phyloP scores from a whole-genome alignment of 2,329 filamentous ascomycete species.

The Fusarium bactridioides region DNA sequence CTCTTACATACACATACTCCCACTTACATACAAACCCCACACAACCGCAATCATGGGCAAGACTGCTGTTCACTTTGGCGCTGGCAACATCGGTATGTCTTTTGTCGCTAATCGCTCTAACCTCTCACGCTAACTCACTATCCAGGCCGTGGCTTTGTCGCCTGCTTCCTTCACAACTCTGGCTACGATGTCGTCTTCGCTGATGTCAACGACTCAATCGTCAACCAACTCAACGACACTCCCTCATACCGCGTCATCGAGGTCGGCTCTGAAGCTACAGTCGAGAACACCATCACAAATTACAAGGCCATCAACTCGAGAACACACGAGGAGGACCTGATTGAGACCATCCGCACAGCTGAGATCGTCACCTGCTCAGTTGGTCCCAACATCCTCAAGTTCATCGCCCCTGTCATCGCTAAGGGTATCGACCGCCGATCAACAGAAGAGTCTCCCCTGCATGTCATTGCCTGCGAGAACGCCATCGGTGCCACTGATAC shows the following conservation, averaged over 20 bases:
- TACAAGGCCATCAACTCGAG: slow-evolving; percentile 98
- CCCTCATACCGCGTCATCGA: slow-evolving; percentile 91
- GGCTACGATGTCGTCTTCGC: slow-evolving; percentile 97
- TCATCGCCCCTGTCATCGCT: slow-evolving; percentile 94
- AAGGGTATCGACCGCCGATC: slow-evolving; percentile 87
- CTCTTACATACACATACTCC: not conserved
- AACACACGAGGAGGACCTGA: slow-evolving; percentile 79
- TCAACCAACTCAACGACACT: slow-evolving; percentile 78
- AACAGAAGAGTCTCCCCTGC: slow-evolving; percentile 70
- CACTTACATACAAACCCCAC: slow-evolving; percentile 14
- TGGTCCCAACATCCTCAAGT: slow-evolving; percentile 93
- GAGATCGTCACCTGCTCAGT: slow-evolving; percentile 97
- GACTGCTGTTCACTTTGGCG: slow-evolving; percentile 85
- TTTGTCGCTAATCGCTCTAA: slow-evolving; percentile 18
- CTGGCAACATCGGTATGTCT: slow-evolving; percentile 78
- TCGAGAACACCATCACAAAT: slow-evolving; percentile 85
- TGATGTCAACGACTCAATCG: slow-evolving; percentile 87
- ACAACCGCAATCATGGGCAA: slow-evolving; percentile 53
- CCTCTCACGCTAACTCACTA: slow-evolving; percentile 24
- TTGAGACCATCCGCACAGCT: slow-evolving; percentile 85
- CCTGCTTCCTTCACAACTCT: slow-evolving; percentile 91
- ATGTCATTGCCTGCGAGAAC: slow-evolving; percentile 98
- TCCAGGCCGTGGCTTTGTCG: slow-evolving; percentile 78
- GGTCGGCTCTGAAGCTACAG: slow-evolving; percentile 84
- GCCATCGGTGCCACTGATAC: slow-evolving; percentile 94